These are phyloP conservation scores for Podospora bellae-mahoneyi DNA, from an alignment of 495 filamentous ascomycete species.

Conservation along the genomic window DNA sequence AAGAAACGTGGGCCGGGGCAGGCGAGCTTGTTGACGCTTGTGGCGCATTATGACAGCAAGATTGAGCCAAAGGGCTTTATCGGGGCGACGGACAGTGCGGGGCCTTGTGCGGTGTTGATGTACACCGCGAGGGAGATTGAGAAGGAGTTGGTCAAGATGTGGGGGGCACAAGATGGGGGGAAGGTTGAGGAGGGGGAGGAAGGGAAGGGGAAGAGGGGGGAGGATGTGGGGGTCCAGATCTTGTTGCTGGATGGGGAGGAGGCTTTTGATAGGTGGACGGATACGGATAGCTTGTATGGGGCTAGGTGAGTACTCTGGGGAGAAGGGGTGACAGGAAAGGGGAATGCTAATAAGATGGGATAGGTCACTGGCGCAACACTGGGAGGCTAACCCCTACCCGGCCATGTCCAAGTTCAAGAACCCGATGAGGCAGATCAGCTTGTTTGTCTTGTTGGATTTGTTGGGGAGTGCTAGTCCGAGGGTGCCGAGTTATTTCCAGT, in stretches of 20 bases:
- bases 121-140: constrained; percentile 52
- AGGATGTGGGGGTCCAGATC: constrained; percentile 71
- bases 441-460: constrained; percentile 88
- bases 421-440: constrained; percentile 66
- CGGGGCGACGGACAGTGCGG: constrained; percentile 85
- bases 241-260: constrained; percentile 89
- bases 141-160: constrained; percentile 38
- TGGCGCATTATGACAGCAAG: constrained; percentile 91
- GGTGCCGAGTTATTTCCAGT: constrained; percentile 75
- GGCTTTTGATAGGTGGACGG: constrained; percentile 73
- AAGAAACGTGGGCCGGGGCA: constrained; percentile 52
- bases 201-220: constrained; percentile 25
- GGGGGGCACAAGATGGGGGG: constrained; percentile 34
- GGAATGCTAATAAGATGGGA: constrained; percentile 3
- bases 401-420: constrained; percentile 67
- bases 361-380: constrained; percentile 68
- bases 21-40: constrained; percentile 70
- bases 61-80: constrained; percentile 73
- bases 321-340: neutral
- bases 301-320: constrained; percentile 49
- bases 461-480: constrained; percentile 63
- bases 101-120: constrained; percentile 83
- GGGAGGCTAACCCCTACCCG: constrained; percentile 66
- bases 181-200: constrained; percentile 35
- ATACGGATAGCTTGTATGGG: constrained; percentile 76